Evolutionary conservation across 2,329 filamentous ascomycete genomes (phyloP).

Genomic region (Cryphonectria carpinicola): DNA sequence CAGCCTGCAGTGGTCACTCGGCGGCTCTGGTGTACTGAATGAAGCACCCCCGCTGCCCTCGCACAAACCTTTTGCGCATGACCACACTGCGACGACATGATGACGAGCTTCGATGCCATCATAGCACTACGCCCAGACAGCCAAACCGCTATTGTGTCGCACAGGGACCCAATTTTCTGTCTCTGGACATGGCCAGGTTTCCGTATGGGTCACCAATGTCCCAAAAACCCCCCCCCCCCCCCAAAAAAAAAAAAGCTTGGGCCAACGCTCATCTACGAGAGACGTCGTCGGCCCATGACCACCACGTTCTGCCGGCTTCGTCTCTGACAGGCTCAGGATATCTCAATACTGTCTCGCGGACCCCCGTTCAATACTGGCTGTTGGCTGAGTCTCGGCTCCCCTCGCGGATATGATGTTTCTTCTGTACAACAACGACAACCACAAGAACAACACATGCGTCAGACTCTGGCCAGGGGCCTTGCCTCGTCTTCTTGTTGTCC

Average conservation of each 20-base stretch:
- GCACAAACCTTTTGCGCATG: background rate
- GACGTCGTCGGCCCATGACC: background rate
- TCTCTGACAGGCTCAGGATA: constrained; percentile 22
- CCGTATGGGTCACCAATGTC: background rate
- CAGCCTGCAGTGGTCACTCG: background rate
- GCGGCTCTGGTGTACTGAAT: background rate
- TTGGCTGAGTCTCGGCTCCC: background rate
- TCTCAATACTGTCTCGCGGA: background rate
- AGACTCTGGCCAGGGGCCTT: constrained; percentile 1
- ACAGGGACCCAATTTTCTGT: constrained; percentile 1
- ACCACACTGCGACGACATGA: constrained; percentile 4
- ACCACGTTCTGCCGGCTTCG: constrained; percentile 21
- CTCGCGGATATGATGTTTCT: background rate
- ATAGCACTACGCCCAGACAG: constrained; percentile 2
- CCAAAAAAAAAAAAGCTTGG: constrained; percentile 13
- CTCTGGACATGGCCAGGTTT: background rate
- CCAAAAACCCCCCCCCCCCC: too few relatives aligned
- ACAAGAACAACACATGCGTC: background rate
- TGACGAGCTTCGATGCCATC: constrained; percentile 19
- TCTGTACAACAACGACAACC: background rate
- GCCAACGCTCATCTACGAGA: constrained; percentile 10
- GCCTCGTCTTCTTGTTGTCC: background rate
- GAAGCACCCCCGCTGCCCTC: background rate
- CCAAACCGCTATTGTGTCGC: constrained; percentile 11
- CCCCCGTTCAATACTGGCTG: background rate